Conservation (phyloP, 495 filamentous ascomycete species). For the Hypoxylon cercidicola region DNA sequence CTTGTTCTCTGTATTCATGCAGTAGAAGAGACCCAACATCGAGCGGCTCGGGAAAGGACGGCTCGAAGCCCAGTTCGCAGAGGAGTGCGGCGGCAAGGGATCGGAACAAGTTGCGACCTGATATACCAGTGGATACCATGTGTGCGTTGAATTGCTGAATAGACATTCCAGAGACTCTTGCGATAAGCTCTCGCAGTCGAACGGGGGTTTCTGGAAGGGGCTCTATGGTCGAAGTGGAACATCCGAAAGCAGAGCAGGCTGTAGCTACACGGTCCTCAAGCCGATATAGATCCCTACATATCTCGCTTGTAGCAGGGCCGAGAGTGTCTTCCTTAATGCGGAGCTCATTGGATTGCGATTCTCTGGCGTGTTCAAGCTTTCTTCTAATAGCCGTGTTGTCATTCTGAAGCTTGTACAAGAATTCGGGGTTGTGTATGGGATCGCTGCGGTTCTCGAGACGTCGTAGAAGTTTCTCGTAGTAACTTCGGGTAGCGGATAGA, state of each 20-base stretch:
- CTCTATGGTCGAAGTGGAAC: background rate
- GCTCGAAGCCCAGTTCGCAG: constrained; percentile 3
- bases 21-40: constrained; percentile 4
- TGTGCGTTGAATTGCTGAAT: background rate
- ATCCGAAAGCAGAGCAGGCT: background rate
- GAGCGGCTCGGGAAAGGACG: background rate
- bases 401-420: background rate
- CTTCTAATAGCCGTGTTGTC: background rate
- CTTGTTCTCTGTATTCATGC: constrained; percentile 1
- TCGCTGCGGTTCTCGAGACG: background rate
- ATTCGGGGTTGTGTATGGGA: background rate
- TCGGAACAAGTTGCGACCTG: background rate
- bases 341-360: background rate
- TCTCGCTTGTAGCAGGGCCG: background rate
- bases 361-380: background rate
- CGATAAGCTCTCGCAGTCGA: background rate
- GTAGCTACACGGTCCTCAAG: background rate
- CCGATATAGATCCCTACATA: background rate
- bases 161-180: constrained; percentile 2
- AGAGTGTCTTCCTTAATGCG: background rate
- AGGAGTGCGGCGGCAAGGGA: background rate
- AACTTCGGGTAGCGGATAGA: background rate
- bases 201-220: constrained; percentile 1
- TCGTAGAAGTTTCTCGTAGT: background rate
- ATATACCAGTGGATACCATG: constrained; percentile 1